Evolutionary conservation across 169 alveolate genomes (phyloP).

Genomic region (Eimeria falciformis): DNA sequence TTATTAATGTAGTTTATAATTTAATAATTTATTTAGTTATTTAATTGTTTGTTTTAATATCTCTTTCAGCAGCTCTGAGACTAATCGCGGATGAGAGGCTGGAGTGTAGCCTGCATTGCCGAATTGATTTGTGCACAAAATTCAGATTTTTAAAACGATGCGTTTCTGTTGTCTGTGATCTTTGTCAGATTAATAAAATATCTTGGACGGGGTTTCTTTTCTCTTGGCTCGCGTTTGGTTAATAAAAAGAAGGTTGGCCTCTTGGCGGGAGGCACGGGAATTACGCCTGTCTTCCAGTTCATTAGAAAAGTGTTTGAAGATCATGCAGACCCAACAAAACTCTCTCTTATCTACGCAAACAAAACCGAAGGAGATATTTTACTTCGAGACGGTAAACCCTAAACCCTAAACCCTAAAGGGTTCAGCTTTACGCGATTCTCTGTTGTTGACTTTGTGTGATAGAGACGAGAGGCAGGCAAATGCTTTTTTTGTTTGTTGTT

Average conservation of each 20-base stretch:
- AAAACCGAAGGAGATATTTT: slow-evolving; percentile 86
- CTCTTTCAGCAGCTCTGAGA: too few relatives aligned
- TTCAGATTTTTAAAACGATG: too few relatives aligned
- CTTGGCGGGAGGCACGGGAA: slow-evolving; percentile 90
- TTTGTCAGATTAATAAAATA: slow-evolving; percentile 60
- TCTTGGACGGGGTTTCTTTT: slow-evolving; percentile 79
- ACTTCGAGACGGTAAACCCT: slow-evolving; percentile 62
- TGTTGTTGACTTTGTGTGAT: slow-evolving; percentile 81
- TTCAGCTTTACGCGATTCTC: slow-evolving; percentile 6
- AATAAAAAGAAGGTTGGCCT: slow-evolving; percentile 79
- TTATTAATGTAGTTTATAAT: too few relatives aligned
- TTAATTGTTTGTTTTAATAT: too few relatives aligned
- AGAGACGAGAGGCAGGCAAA: slow-evolving; percentile 78
- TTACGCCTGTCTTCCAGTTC: slow-evolving; percentile 86
- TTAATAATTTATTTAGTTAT: too few relatives aligned
- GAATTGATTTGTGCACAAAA: too few relatives aligned
- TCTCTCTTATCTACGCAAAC: slow-evolving; percentile 85
- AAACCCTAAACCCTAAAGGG: slow-evolving; percentile 47
- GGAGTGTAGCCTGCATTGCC: too few relatives aligned
- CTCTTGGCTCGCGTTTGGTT: slow-evolving; percentile 21
- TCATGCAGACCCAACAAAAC: slow-evolving; percentile 69
- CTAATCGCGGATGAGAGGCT: too few relatives aligned
- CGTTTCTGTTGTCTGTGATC: too few relatives aligned
- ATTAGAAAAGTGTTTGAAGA: slow-evolving; percentile 77
- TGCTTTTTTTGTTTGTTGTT: slow-evolving; percentile 79